These are phyloP conservation scores for Solanum tacnaense DNA, from an alignment of 257 asterid species.

Conservation along the genomic window DNA sequence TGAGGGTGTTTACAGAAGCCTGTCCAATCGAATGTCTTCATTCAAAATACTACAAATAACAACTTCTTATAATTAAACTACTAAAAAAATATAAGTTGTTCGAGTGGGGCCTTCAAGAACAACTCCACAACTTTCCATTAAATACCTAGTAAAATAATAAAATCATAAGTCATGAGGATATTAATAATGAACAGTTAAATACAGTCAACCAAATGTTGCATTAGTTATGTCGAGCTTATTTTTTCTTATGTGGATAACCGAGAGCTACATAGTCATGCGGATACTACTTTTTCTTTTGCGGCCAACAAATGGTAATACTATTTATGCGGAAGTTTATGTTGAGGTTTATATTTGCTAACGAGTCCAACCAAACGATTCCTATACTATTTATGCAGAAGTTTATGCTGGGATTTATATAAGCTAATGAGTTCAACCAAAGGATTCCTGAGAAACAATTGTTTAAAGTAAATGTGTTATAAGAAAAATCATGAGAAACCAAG, in stretches of 20 bases:
- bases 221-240: neutral
- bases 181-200: too few relatives aligned
- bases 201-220: too few relatives aligned
- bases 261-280: neutral
- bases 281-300: neutral
- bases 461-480: neutral
- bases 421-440: too few relatives aligned
- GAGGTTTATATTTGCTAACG: neutral
- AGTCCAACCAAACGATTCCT: neutral
- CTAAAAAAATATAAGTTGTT: too few relatives aligned
- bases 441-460: neutral
- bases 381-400: too few relatives aligned
- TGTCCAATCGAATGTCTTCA: too few relatives aligned
- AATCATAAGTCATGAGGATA: neutral
- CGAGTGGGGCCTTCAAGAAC: neutral
- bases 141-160: neutral
- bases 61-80: too few relatives aligned
- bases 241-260: neutral
- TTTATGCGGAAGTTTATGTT: neutral
- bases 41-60: too few relatives aligned
- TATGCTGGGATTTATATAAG: too few relatives aligned
- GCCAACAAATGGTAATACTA: neutral
- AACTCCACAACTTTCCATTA: neutral
- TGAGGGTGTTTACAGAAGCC: too few relatives aligned
- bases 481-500: neutral